phyloP scores from a whole-genome alignment of 495 filamentous ascomycete genomes.

The Cetradonia linearis region DNA sequence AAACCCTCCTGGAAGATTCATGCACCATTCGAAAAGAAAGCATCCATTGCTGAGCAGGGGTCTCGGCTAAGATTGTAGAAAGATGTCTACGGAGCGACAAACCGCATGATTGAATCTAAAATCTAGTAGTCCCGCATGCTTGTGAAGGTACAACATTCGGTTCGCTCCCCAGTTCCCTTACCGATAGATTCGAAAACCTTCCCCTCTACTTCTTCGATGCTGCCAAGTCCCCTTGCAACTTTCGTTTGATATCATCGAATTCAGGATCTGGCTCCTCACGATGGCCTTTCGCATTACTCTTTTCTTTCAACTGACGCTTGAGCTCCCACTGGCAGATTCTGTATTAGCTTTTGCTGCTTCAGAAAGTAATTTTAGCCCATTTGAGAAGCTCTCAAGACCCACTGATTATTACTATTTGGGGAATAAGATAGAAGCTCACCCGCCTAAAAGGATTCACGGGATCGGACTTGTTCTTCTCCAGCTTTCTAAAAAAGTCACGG shows the following conservation, averaged over 20 bases:
- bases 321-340: background rate
- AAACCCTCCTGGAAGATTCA: no score
- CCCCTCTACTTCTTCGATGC: background rate
- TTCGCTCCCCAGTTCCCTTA: no score
- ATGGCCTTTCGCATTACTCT: background rate
- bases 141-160: no score
- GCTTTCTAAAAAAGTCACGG: background rate
- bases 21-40: no score
- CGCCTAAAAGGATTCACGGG: background rate
- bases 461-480: background rate
- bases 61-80: no score
- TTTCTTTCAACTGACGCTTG: background rate
- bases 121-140: no score
- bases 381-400: background rate
- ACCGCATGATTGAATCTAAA: no score
- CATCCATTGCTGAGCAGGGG: no score
- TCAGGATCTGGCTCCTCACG: conserved; percentile 1
- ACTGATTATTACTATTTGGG: background rate
- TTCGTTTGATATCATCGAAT: background rate
- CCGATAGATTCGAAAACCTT: no score
- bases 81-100: no score
- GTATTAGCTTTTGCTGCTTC: background rate
- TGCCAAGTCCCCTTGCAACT: background rate
- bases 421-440: background rate
- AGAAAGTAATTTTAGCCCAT: background rate